Conservation (phyloP, 169 alveolate genomes). For the Plasmodium sp. region DNA sequence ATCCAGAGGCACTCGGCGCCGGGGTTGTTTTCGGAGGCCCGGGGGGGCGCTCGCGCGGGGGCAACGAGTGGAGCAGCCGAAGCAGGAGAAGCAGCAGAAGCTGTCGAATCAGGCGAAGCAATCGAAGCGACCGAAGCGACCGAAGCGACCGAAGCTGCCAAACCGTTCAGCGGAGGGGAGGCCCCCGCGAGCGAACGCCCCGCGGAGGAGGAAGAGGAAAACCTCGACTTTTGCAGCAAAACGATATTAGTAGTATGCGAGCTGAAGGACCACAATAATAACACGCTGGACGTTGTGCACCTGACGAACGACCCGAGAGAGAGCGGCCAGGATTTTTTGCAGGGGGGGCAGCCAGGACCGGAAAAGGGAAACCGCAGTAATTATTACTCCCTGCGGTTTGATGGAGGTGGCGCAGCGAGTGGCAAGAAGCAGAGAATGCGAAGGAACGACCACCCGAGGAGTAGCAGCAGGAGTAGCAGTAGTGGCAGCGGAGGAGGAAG, state of each 20-base stretch:
- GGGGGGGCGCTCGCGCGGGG: neutral
- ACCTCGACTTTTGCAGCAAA: neutral
- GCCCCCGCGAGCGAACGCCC: neutral
- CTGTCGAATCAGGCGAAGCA: neutral
- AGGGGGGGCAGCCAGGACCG: neutral
- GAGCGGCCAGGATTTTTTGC: neutral
- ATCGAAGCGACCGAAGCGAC: neutral
- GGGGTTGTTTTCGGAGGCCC: neutral
- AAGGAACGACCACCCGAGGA: neutral
- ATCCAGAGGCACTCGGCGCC: slow-evolving; percentile 16
- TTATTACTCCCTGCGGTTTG: neutral
- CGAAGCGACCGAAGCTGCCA: neutral
- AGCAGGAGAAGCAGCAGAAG: neutral
- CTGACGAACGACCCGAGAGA: slow-evolving; percentile 20
- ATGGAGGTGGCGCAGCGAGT: neutral
- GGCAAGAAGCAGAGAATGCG: neutral
- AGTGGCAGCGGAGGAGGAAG: neutral
- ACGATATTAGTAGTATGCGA: slow-evolving; percentile 40
- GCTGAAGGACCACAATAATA: slow-evolving; percentile 61
- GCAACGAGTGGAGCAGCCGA: neutral
- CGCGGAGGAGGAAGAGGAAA: neutral
- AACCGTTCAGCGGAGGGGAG: neutral
- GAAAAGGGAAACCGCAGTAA: neutral
- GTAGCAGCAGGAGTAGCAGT: neutral
- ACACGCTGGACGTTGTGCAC: slow-evolving; percentile 22